phyloP scores from a whole-genome alignment of 2,329 filamentous ascomycete genomes.

The Coccinonectria pachysandricola region DNA sequence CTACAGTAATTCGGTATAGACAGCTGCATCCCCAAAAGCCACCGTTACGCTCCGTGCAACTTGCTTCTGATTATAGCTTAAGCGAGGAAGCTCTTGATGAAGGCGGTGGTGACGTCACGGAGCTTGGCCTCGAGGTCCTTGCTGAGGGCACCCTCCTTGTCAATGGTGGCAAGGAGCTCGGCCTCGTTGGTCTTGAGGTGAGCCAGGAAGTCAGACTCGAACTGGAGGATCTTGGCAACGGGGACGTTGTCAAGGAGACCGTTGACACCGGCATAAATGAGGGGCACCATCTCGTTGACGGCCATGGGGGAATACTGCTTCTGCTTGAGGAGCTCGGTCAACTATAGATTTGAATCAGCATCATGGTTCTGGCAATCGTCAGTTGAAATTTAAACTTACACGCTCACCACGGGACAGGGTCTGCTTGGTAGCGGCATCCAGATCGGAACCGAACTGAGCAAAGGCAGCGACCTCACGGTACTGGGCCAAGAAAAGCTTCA shows the following conservation, averaged over 20 bases:
- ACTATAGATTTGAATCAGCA: slow-evolving; percentile 31
- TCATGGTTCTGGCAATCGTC: background rate
- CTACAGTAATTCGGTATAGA: slow-evolving; percentile 37
- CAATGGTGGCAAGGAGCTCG: slow-evolving; percentile 74
- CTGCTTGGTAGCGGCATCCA: slow-evolving; percentile 98
- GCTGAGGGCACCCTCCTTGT: slow-evolving; percentile 91
- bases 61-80: slow-evolving; percentile 32
- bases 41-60: slow-evolving; percentile 22
- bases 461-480: slow-evolving; percentile 99
- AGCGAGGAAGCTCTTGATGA: slow-evolving; percentile 85
- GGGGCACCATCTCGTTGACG: slow-evolving; percentile 98
- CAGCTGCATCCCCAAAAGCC: slow-evolving; percentile 29
- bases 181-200: slow-evolving; percentile 87
- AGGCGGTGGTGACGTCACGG: slow-evolving; percentile 63
- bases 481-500: slow-evolving; percentile 99
- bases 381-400: slow-evolving; percentile 42
- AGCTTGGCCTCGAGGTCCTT: slow-evolving; percentile 83
- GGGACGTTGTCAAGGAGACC: slow-evolving; percentile 83
- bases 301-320: slow-evolving; percentile 99
- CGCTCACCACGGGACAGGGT: slow-evolving; percentile 97
- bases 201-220: slow-evolving; percentile 89
- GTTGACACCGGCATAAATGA: slow-evolving; percentile 99
- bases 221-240: slow-evolving; percentile 81
- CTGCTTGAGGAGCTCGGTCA: slow-evolving; percentile 98
- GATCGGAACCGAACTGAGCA: slow-evolving; percentile 99